These are phyloP conservation scores for Globomyces sp. DNA, from an alignment of 371 early-diverging fungal species.

Conservation along the genomic window DNA sequence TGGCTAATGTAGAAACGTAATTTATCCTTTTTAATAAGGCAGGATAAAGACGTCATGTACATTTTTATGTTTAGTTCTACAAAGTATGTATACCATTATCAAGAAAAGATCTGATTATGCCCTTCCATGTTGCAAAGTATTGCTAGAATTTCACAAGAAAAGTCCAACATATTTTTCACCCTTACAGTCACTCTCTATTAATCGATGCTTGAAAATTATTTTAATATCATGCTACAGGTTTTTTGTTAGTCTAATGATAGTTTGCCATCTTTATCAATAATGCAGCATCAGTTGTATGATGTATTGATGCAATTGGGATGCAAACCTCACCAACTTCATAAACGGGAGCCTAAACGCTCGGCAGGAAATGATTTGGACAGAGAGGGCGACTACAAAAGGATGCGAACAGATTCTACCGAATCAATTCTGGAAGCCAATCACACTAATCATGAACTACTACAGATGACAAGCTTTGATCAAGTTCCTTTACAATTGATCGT, in stretches of 20 bases:
- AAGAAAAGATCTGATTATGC: neutral
- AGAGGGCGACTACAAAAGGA: no score
- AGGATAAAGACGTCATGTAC: neutral
- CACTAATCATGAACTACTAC: no score
- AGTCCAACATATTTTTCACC: neutral
- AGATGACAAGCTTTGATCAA: no score
- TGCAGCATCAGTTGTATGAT: no score
- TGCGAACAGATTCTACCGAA: no score
- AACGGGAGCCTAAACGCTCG: no score
- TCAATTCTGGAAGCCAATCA: no score
- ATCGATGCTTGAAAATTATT: neutral
- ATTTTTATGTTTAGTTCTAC: constrained; percentile 4
- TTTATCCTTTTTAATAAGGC: neutral
- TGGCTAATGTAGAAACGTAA: neutral
- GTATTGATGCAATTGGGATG: no score
- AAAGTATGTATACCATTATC: neutral
- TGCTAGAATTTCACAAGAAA: constrained; percentile 1
- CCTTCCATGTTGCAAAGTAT: neutral
- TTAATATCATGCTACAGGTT: neutral
- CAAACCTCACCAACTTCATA: no score
- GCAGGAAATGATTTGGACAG: no score
- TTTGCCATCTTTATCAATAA: neutral
- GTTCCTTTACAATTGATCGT: neutral
- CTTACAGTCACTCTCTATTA: neutral
- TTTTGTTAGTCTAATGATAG: neutral